phyloP scores from a whole-genome alignment of 208 protist genomes.

The Trypanosoma cruzi region DNA sequence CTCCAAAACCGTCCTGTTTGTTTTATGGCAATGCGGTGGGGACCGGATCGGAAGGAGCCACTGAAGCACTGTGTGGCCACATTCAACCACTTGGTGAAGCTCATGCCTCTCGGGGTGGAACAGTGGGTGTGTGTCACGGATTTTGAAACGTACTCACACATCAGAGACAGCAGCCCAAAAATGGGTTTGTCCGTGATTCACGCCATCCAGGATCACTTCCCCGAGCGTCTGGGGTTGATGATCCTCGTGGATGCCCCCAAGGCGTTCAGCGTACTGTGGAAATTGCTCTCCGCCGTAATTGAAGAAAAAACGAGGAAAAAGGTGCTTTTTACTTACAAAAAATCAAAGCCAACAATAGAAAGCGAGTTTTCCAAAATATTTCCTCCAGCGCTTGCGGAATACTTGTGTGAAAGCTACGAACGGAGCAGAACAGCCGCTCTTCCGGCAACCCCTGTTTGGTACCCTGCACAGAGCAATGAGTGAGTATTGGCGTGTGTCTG shows the following conservation, averaged over 20 bases:
- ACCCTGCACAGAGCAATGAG: constrained; percentile 36
- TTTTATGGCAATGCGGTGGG: constrained; percentile 88
- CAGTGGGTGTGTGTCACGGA: constrained; percentile 88
- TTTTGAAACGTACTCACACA: constrained; percentile 84
- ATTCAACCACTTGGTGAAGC: constrained; percentile 70
- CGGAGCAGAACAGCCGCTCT: constrained; percentile 62
- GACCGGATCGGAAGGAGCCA: constrained; percentile 71
- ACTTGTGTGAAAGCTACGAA: constrained; percentile 74
- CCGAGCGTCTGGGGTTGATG: constrained; percentile 84
- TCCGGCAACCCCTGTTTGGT: constrained; percentile 54
- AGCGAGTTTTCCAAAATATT: constrained; percentile 73
- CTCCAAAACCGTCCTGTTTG: constrained; percentile 67
- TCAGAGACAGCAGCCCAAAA: constrained; percentile 67
- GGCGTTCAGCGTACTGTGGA: constrained; percentile 80
- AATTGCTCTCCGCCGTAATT: constrained; percentile 66
- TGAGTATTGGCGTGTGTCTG: neutral
- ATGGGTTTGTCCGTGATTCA: constrained; percentile 63
- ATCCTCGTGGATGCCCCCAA: constrained; percentile 80
- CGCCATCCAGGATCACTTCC: constrained; percentile 81
- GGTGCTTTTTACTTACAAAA: constrained; percentile 77
- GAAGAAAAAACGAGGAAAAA: constrained; percentile 82
- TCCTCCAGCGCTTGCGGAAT: constrained; percentile 45
- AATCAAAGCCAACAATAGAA: constrained; percentile 55
- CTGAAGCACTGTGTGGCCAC: constrained; percentile 63
- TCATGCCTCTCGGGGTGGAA: constrained; percentile 87